Conservation (phyloP, 2,329 filamentous ascomycete species). For the Chalaropsis thielavioides region DNA sequence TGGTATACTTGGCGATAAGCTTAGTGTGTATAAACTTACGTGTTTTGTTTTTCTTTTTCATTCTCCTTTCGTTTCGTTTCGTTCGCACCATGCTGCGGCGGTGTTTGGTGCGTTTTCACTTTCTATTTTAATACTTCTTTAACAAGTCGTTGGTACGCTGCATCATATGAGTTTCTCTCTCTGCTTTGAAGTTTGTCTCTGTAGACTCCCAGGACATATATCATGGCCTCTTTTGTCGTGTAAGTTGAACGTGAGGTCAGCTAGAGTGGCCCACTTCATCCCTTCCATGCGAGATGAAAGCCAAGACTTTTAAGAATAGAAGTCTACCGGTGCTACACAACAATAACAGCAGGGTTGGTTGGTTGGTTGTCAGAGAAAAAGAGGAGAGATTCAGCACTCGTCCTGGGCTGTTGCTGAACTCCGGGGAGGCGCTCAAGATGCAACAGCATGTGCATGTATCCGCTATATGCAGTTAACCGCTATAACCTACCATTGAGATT, state of each 20-base stretch:
- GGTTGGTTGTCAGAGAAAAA: too few species aligned
- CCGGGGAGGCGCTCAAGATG: too few species aligned
- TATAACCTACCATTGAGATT: background rate
- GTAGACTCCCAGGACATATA: too few species aligned
- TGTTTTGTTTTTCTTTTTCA: conserved; percentile 6
- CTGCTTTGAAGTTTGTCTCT: too few species aligned
- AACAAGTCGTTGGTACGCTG: background rate
- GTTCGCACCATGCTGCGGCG: background rate
- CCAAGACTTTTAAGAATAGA: background rate
- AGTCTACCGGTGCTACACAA: too few species aligned
- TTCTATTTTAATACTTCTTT: background rate
- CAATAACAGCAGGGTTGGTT: too few species aligned
- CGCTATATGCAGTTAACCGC: background rate
- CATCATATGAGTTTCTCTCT: too few species aligned
- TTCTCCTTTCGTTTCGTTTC: background rate
- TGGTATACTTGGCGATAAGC: conserved; percentile 1
- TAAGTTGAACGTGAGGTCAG: too few species aligned
- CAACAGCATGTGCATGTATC: background rate
- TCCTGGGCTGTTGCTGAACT: too few species aligned
- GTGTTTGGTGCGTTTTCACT: background rate
- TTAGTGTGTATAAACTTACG: conserved; percentile 17
- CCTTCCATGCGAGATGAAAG: background rate
- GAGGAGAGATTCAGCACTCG: too few species aligned
- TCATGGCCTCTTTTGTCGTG: too few species aligned
- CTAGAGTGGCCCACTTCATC: too few species aligned